Evolutionary conservation across 108 stramenopile genomes (phyloP).

Genomic region (Conticribra guillardii): DNA sequence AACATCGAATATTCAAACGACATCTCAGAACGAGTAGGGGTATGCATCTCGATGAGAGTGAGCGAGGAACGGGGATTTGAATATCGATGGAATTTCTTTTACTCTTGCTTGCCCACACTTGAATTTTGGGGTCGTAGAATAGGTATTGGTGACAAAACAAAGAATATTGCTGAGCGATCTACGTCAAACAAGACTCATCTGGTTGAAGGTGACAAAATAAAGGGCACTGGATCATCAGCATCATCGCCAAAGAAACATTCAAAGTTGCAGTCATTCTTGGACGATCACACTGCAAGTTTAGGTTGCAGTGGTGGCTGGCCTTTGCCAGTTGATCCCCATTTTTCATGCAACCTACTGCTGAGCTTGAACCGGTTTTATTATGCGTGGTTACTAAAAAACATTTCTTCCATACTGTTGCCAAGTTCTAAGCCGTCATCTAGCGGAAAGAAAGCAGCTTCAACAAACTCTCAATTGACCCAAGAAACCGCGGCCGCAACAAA

Average conservation of each 20-base stretch:
- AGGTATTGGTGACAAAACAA: constrained; percentile 1
- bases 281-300: constrained; percentile 54
- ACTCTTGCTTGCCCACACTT: constrained; percentile 67
- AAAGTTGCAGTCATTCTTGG: constrained; percentile 30
- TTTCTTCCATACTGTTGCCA: constrained; percentile 22
- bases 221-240: constrained; percentile 3
- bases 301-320: constrained; percentile 62
- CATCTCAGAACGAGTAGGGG: constrained; percentile 68
- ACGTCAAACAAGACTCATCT: no score
- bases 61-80: constrained; percentile 63
- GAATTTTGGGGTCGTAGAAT: constrained; percentile 36
- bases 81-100: constrained; percentile 61
- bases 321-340: constrained; percentile 60
- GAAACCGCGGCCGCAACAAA: no score
- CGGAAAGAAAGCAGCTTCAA: constrained; percentile 7
- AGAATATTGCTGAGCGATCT: constrained; percentile 27
- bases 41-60: constrained; percentile 63
- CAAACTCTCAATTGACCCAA: no score
- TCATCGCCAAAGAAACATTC: constrained; percentile 3
- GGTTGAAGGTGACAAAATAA: constrained; percentile 1
- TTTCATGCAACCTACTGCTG: constrained; percentile 56
- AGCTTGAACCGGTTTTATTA: constrained; percentile 74
- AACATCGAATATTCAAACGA: constrained; percentile 53
- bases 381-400: constrained; percentile 36
- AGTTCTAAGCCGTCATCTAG: not conserved